Evolutionary conservation across 495 filamentous ascomycete genomes (phyloP), one percentile per base, ranked within the genome.

Genomic region (Aspergillus coremiiformis): DNA sequence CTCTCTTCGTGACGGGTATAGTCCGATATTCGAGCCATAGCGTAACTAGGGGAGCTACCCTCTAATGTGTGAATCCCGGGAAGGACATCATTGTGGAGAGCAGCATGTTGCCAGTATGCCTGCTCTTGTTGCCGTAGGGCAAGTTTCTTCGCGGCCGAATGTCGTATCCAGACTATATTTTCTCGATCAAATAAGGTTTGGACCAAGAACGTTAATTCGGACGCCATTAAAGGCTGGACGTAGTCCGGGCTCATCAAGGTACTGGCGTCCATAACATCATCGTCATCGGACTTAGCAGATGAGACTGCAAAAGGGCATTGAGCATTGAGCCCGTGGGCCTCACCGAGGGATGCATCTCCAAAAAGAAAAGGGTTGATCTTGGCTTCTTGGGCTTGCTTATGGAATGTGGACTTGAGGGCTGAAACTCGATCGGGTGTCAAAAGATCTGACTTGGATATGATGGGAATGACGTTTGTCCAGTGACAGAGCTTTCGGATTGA

Each of bases 191-290:
- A 92, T 9, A 97, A 68, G 29, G 82, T 79, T 26, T 78, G 67
- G 32, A 96, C 84, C 11, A 99, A 74, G 12, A 68, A 62, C 10
- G 62, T 56, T 7, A 99, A 79, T 54, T 99, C 94, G 19, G 90
- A 91, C 23, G 78, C 64, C 10, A 89, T 68, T 1, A 97, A 75
- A 3, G 94, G 94, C 51, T 89, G 86, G 15, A 95, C 75, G 65
- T 99, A 99, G 58, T 92, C 87, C 3, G 94, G 84, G 42, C 82
- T 89, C 93, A 99, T 99, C 12, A 99, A 76, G 0, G 93, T 79
- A 60, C 88, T 94, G 23, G 93, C 93, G 61, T 99, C 93, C 89
- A 99, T 96, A 41, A 78, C 85, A 20, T 96, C 90, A 45, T 84
- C 71, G 65, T 99, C 90, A 44, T 80, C 80, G 10, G 80, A 82